Conservation (phyloP, 768 basidiomycete genomes). For the Rhizopogon vulgaris region DNA sequence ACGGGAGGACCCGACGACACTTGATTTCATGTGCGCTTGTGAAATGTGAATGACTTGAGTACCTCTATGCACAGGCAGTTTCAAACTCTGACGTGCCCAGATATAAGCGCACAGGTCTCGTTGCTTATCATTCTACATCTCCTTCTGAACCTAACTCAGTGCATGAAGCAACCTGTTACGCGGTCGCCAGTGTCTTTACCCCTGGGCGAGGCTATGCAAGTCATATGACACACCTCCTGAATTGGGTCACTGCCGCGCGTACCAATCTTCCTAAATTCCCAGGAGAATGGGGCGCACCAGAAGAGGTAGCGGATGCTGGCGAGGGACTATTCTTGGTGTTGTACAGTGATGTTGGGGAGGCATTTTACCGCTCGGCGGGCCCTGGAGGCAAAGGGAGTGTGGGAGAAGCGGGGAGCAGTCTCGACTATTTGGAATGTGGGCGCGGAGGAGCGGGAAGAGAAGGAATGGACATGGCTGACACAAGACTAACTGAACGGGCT, state of each 20-base stretch:
- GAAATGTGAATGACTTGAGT: slow-evolving; percentile 43
- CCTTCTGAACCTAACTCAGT: neutral
- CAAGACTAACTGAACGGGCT: slow-evolving; percentile 29
- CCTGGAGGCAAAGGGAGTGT: slow-evolving; percentile 24
- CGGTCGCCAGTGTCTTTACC: slow-evolving; percentile 53
- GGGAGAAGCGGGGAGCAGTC: slow-evolving; percentile 32
- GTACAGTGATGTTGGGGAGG: too few species aligned
- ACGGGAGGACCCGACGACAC: slow-evolving; percentile 35
- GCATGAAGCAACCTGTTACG: slow-evolving; percentile 40
- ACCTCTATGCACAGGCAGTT: neutral
- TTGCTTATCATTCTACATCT: slow-evolving; percentile 21
- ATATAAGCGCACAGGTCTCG: slow-evolving; percentile 27
- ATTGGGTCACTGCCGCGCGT: slow-evolving; percentile 42
- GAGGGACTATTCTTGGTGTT: too few species aligned
- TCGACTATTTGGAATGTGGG: slow-evolving; percentile 37
- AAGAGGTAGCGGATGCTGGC: too few species aligned
- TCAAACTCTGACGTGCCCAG: slow-evolving; percentile 10
- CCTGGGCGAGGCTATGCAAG: slow-evolving; percentile 51
- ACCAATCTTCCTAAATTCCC: too few species aligned
- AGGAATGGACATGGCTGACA: slow-evolving; percentile 25
- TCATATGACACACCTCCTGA: slow-evolving; percentile 64
- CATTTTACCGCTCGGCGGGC: too few species aligned
- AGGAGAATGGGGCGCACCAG: too few species aligned
- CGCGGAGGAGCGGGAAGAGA: neutral
- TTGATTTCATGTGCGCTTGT: slow-evolving; percentile 56